Evolutionary conservation across 345 rosid genomes (phyloP), one percentile per base, ranked within the genome.

Genomic region (Rhizophora apiculata): DNA sequence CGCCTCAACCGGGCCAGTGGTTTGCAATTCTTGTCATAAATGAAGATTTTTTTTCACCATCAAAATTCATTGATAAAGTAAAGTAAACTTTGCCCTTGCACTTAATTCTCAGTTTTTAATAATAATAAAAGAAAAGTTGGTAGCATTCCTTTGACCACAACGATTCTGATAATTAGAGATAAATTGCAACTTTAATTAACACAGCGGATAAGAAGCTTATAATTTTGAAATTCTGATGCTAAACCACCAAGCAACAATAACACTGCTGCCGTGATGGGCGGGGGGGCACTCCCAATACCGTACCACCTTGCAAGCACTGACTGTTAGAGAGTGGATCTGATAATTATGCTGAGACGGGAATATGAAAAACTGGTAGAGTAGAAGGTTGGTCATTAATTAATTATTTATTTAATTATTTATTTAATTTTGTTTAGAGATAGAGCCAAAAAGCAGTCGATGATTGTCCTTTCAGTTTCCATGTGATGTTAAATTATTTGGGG

Each of bases 361-460:
- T 15, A 3, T n/a, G 15, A 1, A 52, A 57, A 58, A 63, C 48
- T 24, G 56, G 37, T 30, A 63, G 21, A 60, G 29, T 5, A 53
- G 29, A 69, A 32, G 67, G 52, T 64, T n/a, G 19, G 15, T 4
- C 26, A 0, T 34, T 51, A 11, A 19, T 51, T 31, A 34, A 8
- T 53, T 52, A 34, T 21, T 54, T 56, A 8, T n/a, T 34, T 51
- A 11, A 19, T 51, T 31, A 34, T 4, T 53, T 52, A 34, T 21
- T 54, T 56, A 8, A 29, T 7, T 27, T 10, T 16, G 3, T 4
- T 36, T 24, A 51, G 0, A 73, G 68, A 68, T 36, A 65, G 64
- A 68, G 75, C 81, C 86, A 80, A 80, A 74, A 73, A 48, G 34
- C 56, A 71, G 62, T 27, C 65, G 9, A 78, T 78, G 65, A 80